These are phyloP conservation scores for Venturia effusa DNA, from an alignment of 2,329 filamentous ascomycete species.

Conservation along the genomic window DNA sequence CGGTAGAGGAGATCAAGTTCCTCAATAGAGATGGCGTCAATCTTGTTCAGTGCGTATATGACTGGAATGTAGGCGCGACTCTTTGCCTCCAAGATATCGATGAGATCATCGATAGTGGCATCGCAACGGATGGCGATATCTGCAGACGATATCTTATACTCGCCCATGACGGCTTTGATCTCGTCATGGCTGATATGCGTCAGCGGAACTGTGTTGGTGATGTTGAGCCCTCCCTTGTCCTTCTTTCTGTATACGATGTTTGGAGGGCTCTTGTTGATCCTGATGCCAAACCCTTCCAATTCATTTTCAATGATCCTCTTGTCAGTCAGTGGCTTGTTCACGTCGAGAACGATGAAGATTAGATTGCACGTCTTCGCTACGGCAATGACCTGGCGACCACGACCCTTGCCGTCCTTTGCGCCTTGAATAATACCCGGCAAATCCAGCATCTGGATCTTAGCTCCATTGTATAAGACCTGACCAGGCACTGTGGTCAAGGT, in stretches of 20 bases:
- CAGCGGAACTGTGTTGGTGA: constrained; percentile 87
- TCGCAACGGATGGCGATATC: constrained; percentile 98
- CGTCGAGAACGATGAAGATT: constrained; percentile 96
- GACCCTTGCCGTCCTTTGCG: constrained; percentile 94
- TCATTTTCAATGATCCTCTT: constrained; percentile 93
- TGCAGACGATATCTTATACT: constrained; percentile 92
- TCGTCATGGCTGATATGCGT: constrained; percentile 91
- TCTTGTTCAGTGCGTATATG: constrained; percentile 98
- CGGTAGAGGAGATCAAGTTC: constrained; percentile 92
- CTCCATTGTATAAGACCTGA: constrained; percentile 92
- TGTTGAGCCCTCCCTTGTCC: constrained; percentile 93
- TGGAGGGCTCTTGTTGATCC: constrained; percentile 92
- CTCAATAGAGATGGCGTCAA: constrained; percentile 95
- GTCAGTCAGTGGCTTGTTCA: constrained; percentile 96
- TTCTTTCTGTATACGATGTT: constrained; percentile 99
- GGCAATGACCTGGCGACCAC: constrained; percentile 96
- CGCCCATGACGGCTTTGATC: constrained; percentile 94
- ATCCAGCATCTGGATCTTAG: constrained; percentile 96
- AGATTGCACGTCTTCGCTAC: constrained; percentile 98
- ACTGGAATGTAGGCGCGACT: constrained; percentile 96
- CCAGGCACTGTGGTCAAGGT: constrained; percentile 95
- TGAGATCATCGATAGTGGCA: constrained; percentile 92
- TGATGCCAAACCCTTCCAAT: constrained; percentile 92
- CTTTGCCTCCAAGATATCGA: constrained; percentile 90
- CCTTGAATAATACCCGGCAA: constrained; percentile 97